phyloP scores from a whole-genome alignment of 2,329 filamentous ascomycete species.

The Neoascochyta sp. region DNA sequence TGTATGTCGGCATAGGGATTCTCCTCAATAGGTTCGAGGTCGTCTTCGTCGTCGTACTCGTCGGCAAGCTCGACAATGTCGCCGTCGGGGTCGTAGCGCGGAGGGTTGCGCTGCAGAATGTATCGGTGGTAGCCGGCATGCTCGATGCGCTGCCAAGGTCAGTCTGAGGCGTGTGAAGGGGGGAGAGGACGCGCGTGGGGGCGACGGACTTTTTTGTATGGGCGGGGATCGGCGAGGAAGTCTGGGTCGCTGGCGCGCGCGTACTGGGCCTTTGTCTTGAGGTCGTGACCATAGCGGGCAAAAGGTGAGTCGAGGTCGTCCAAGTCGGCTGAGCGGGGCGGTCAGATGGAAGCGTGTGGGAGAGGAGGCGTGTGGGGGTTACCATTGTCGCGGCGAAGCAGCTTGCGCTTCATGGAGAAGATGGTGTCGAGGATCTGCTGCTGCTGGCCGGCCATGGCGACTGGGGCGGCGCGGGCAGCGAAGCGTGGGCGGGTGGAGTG shows the following conservation, averaged over 20 bases:
- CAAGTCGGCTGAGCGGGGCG: slow-evolving; percentile 66
- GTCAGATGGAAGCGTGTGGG: slow-evolving; percentile 12
- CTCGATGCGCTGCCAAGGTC: slow-evolving; percentile 57
- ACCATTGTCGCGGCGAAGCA: slow-evolving; percentile 37
- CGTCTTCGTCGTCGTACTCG: slow-evolving; percentile 62
- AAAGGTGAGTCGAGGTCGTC: slow-evolving; percentile 67
- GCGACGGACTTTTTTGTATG: slow-evolving; percentile 64
- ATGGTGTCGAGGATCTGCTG: slow-evolving; percentile 41
- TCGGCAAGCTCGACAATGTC: slow-evolving; percentile 72
- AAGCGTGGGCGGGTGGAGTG: slow-evolving; percentile 3
- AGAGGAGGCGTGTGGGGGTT: slow-evolving; percentile 6
- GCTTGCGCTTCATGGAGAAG: slow-evolving; percentile 39
- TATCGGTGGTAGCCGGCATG: slow-evolving; percentile 69
- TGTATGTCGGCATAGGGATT: slow-evolving; percentile 71
- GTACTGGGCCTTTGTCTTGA: slow-evolving; percentile 71
- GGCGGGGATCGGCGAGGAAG: slow-evolving; percentile 55
- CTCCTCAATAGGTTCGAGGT: slow-evolving; percentile 59
- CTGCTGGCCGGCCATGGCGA: slow-evolving; percentile 40
- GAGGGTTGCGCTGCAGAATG: slow-evolving; percentile 71
- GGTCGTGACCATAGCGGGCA: slow-evolving; percentile 73
- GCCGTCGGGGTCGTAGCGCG: slow-evolving; percentile 71
- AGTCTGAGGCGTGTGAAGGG: slow-evolving; percentile 11
- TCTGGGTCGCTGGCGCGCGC: slow-evolving; percentile 67
- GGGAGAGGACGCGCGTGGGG: slow-evolving; percentile 3
- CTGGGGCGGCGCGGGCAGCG: slow-evolving; percentile 14